A percentile compares a stretch with the other conserved stretches of the same genome.
Evolutionary conservation across 2,329 filamentous ascomycete species (phyloP).

Genomic region (Verticillium tricorpus): DNA sequence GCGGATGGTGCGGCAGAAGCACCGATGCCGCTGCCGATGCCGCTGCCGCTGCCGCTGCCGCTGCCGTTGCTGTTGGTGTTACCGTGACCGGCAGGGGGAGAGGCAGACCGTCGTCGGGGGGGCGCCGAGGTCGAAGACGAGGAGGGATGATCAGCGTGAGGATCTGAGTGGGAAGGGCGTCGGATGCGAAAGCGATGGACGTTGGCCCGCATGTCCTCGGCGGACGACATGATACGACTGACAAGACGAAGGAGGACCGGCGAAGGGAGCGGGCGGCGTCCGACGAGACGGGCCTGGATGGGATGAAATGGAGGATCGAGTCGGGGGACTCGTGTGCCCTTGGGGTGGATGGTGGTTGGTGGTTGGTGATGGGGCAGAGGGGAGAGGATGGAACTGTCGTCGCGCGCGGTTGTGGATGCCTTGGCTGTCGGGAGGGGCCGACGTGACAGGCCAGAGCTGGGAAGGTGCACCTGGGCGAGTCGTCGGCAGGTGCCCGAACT

Average conservation of each 20-base stretch:
- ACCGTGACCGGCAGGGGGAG: constrained; percentile 5
- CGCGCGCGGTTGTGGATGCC: background rate
- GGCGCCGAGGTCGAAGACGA: constrained; percentile 5
- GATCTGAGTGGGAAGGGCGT: constrained; percentile 10
- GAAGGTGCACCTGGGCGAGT: background rate
- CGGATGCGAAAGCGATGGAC: constrained; percentile 22
- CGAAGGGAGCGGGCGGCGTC: background rate
- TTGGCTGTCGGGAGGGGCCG: background rate
- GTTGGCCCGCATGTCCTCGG: constrained; percentile 15
- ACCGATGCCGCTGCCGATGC: background rate
- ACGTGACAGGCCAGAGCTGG: background rate
- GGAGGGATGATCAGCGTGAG: background rate
- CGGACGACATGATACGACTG: constrained; percentile 9
- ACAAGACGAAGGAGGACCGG: background rate
- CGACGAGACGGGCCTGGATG: background rate
- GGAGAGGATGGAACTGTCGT: background rate
- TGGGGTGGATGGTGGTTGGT: background rate
- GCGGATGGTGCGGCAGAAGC: background rate
- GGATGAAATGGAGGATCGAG: background rate
- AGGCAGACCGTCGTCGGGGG: constrained; percentile 15
- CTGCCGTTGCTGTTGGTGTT: background rate
- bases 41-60: background rate
- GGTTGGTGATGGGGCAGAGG: background rate
- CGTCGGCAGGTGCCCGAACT: background rate
- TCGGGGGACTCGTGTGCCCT: background rate